Evolutionary conservation across 73 alveolate genomes (phyloP).

Genomic region (Paramecium caudatum): DNA sequence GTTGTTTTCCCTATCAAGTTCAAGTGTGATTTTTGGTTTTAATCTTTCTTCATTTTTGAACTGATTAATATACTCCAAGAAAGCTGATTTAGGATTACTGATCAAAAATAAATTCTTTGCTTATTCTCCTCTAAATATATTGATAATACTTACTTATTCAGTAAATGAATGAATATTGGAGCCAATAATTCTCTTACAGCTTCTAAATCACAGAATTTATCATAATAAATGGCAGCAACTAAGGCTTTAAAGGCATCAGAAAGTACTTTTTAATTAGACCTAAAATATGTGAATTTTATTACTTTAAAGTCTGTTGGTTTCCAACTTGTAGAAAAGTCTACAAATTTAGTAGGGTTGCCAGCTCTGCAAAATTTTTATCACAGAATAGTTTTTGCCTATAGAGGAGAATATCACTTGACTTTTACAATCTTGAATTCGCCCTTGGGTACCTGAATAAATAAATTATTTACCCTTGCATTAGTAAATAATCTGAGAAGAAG

Average conservation of each 20-base stretch:
- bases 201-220: conserved; percentile 37
- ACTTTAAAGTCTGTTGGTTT: conserved; percentile 34
- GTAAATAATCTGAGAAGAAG: conserved; percentile 6
- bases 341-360: background rate
- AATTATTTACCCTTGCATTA: conserved; percentile 7
- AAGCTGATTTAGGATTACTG: conserved; percentile 37
- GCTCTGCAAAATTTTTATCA: conserved; percentile 29
- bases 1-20: conserved; percentile 2
- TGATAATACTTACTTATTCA: background rate
- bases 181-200: background rate
- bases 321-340: conserved; percentile 9
- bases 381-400: background rate
- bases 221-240: conserved; percentile 12
- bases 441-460: background rate
- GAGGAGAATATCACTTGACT: conserved; percentile 1
- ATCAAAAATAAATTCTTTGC: background rate
- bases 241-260: conserved; percentile 30
- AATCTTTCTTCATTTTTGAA: background rate
- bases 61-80: background rate
- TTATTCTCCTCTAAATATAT: conserved; percentile 14
- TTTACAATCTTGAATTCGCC: background rate
- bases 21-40: conserved; percentile 6
- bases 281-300: background rate
- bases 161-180: background rate
- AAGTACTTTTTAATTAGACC: conserved; percentile 19